These are phyloP conservation scores for Verruconis gallopava DNA, from an alignment of 2,329 filamentous ascomycete species.

Conservation along the genomic window DNA sequence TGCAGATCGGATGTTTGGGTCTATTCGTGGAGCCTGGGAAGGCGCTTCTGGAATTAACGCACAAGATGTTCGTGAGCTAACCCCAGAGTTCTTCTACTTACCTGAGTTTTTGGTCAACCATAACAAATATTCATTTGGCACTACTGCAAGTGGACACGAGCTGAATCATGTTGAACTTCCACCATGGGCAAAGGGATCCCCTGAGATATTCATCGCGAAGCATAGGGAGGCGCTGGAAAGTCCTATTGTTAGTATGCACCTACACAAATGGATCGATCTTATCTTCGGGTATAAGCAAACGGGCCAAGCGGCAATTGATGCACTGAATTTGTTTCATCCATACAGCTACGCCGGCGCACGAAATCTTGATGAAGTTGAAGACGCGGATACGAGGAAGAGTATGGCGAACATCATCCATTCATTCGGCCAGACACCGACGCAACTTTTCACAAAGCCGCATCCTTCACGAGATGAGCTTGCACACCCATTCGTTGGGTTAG, in stretches of 20 bases:
- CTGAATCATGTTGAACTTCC: constrained; percentile 85
- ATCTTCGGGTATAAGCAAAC: constrained; percentile 91
- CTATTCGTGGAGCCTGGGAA: constrained; percentile 78
- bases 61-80: constrained; percentile 87
- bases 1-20: constrained; percentile 89
- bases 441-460: constrained; percentile 78
- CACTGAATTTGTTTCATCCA: constrained; percentile 90
- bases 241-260: constrained; percentile 74
- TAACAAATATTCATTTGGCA: constrained; percentile 88
- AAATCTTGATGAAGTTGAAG: constrained; percentile 80
- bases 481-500: constrained; percentile 55
- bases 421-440: constrained; percentile 93
- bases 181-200: constrained; percentile 92
- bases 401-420: constrained; percentile 97
- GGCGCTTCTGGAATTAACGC: constrained; percentile 84
- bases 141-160: constrained; percentile 63
- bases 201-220: constrained; percentile 88
- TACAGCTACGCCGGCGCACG: constrained; percentile 90
- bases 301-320: constrained; percentile 82
- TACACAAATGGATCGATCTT: constrained; percentile 93
- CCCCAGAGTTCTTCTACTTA: constrained; percentile 93
- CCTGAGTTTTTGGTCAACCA: constrained; percentile 91
- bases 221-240: constrained; percentile 93
- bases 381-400: constrained; percentile 73
- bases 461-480: constrained; percentile 57